Evolutionary conservation across 441 rosid species (phyloP), one percentile per base, ranked within the genome.

Genomic region (Erodium trifolium): DNA sequence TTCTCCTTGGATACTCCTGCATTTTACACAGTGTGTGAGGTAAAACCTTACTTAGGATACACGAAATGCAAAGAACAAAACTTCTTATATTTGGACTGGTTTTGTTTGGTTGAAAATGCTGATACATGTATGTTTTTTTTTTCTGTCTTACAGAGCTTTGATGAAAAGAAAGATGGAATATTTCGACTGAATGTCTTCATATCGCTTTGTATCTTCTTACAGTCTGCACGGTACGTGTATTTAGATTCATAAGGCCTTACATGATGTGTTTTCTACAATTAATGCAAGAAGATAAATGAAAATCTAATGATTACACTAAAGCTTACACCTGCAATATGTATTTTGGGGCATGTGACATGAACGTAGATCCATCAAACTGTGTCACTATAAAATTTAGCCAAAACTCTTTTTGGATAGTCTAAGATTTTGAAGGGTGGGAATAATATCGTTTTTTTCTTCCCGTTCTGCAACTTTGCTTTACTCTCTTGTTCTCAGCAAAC

Each of bases 21-120:
- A 45, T 86, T 86, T 74, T 84, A 82, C 78, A 82, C 86, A 1
- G 83, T 76, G 9, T 88, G 90, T 76, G 89, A 88, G 88, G 93
- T 88, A 73, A 79, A 51, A 57, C 3, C 18, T 43, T 43, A 43
- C 7, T 43, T 23, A 23, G 27, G 27, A 23, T 23, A 23, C 27
- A 23, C 27, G 27, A 23, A 23, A 23, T 23, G 27, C 1, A 43
- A 43, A 43, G 49, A 43, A 43, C 49, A 2, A 9, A 43, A 43
- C 12, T 43, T 43, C 49, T 43, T 43, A 43, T 43, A 53, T 53
- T 62, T 62, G 31, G 11, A 62, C 34, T 29, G 45, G 8, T 49
- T 65, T 47, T 10, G 63, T 70, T 29, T 8, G 7, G 10, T 35
- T 69, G 14, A 64, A 63, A 17, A 13, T 13, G 23, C 67, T 73